A percentile compares a stretch with the other conserved stretches of the same genome.
Evolutionary conservation across 2,329 filamentous ascomycete genomes (phyloP).

Genomic region (Penicillium sp.): DNA sequence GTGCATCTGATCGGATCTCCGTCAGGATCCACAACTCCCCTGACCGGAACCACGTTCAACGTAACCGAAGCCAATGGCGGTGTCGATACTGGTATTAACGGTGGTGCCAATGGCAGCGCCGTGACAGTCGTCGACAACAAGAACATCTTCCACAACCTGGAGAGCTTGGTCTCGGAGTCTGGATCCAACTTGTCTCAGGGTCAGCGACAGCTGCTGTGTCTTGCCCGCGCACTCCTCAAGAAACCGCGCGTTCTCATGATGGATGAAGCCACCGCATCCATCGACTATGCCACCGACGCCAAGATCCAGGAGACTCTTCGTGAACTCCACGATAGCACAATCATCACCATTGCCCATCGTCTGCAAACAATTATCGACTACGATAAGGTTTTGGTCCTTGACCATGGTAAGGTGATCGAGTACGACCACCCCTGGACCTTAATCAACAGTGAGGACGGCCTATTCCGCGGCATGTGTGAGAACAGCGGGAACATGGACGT

Average conservation of each 20-base stretch:
- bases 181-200: conserved; percentile 94
- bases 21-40: conserved; percentile 39
- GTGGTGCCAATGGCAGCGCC: conserved; percentile 16
- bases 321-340: conserved; percentile 83
- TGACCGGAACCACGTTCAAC: conserved; percentile 29
- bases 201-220: conserved; percentile 89
- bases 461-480: conserved; percentile 68
- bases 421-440: conserved; percentile 88
- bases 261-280: conserved; percentile 97
- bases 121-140: conserved; percentile 67
- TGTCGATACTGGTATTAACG: not conserved
- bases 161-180: conserved; percentile 81
- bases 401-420: conserved; percentile 84
- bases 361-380: conserved; percentile 97
- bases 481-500: conserved; percentile 64
- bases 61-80: conserved; percentile 26
- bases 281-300: conserved; percentile 91
- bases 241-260: conserved; percentile 92
- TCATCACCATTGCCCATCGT: conserved; percentile 93
- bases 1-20: conserved; percentile 73
- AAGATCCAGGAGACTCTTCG: conserved; percentile 97
- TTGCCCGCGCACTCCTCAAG: conserved; percentile 90
- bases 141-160: conserved; percentile 88
- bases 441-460: conserved; percentile 67
- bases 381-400: conserved; percentile 92